Base-by-base conservation (phyloP, 441 rosid species). In the Cnidoscolus chayamansa region DNA sequence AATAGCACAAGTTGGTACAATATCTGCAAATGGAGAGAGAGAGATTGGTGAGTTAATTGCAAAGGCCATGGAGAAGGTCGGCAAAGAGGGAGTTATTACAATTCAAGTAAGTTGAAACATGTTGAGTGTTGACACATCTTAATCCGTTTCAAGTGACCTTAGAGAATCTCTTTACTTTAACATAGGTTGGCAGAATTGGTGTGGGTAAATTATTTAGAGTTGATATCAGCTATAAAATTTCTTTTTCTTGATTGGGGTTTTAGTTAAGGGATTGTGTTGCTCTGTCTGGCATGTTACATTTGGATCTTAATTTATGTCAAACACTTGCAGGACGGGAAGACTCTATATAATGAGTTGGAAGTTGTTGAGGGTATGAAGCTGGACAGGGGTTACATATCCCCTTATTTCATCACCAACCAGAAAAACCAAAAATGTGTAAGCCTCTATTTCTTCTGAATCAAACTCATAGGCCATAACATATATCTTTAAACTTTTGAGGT, bases 11-110 rank as follows among this genome's bases (percentile, higher is more conserved):
- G 95, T 93, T 70, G 97, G 98, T 31, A 93, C 97, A 15, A 93
- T 93, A 62, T 93, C 98, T 25, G 86, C 98, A 7, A 93, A 93
- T 77, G 98, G 98, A 25, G 97, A 93, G 75, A 86, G 95, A 63
- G 97, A 93, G 80, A 93, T 93, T 70, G 98, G 98, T 50, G 97
- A 93, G 77, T 64, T 90, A 67, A 93, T 93, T 48, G 98, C 98
- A 47, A 93, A 90, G 77, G 98, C 98, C 30, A 93, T 93, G 98
- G 98, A 93, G 78, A 90, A 84, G 78, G 98, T 93, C 57, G 97
- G 98, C 71, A 93, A 93, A 76, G 98, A 93, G 70, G 98, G 98
- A 54, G 98, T 93, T 6, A 93, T 90, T 67, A 93, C 98, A 54
- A 93, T 93, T 55, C 86, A 87, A 67, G 98, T 93, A 74, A 84